phyloP scores from a whole-genome alignment of 768 basidiomycete genomes.

The Phylloporus sp. region DNA sequence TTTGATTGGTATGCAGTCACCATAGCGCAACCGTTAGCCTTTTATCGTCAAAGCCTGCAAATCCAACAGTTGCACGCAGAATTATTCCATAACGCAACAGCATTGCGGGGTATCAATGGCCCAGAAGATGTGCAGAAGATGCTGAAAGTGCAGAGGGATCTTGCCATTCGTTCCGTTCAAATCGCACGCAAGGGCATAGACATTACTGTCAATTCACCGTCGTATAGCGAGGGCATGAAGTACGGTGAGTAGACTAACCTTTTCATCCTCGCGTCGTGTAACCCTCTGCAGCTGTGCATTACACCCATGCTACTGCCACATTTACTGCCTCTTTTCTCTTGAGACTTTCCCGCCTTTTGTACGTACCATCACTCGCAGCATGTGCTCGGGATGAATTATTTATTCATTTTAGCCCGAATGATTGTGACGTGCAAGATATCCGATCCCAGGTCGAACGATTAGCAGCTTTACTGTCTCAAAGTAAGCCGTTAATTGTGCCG shows the following conservation, averaged over 20 bases:
- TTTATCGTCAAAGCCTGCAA: slow-evolving; percentile 84
- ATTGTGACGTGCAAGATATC: slow-evolving; percentile 73
- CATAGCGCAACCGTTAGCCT: slow-evolving; percentile 43
- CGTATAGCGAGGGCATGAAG: slow-evolving; percentile 89
- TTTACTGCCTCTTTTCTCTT: slow-evolving; percentile 90
- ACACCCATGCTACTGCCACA: slow-evolving; percentile 89
- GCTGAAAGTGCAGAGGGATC: slow-evolving; percentile 68
- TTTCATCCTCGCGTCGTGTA: slow-evolving; percentile 1
- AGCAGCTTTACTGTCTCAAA: slow-evolving; percentile 68
- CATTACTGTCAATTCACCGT: slow-evolving; percentile 76
- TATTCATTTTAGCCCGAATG: slow-evolving; percentile 57
- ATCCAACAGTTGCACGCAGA: slow-evolving; percentile 87
- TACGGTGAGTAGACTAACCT: slow-evolving; percentile 52
- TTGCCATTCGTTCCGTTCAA: slow-evolving; percentile 78
- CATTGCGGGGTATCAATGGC: slow-evolving; percentile 74
- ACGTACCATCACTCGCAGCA: slow-evolving; percentile 27
- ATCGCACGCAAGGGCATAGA: slow-evolving; percentile 78
- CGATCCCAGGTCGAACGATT: slow-evolving; percentile 75
- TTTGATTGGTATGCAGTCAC: slow-evolving; percentile 4
- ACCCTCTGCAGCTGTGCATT: slow-evolving; percentile 63
- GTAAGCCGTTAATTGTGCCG: slow-evolving; percentile 40
- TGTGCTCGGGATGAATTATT: not conserved
- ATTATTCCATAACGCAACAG: slow-evolving; percentile 80
- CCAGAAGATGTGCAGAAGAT: slow-evolving; percentile 84
- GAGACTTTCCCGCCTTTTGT: slow-evolving; percentile 84